phyloP scores from a whole-genome alignment of 176 grass and related monocot species.

The Musa acuminata region DNA sequence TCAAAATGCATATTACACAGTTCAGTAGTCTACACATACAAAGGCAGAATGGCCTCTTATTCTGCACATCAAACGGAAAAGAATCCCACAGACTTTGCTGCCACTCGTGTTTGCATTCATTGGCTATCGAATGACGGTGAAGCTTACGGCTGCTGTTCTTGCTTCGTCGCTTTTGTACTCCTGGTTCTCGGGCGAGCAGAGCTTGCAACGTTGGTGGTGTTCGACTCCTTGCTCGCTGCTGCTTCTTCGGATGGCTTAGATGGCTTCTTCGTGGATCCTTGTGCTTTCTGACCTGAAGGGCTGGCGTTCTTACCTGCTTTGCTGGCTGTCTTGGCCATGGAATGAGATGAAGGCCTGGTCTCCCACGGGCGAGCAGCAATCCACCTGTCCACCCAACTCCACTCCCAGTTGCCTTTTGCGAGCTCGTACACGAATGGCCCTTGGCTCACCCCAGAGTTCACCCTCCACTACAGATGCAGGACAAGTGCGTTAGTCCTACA shows the following conservation, averaged over 20 bases:
- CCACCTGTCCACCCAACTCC: slow-evolving; percentile 96
- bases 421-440: slow-evolving; percentile 71
- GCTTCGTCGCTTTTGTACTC: background rate
- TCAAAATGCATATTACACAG: slow-evolving; percentile 1
- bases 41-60: background rate
- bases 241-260: slow-evolving; percentile 31
- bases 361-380: slow-evolving; percentile 88
- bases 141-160: background rate
- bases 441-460: slow-evolving; percentile 48
- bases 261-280: slow-evolving; percentile 31
- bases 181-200: background rate
- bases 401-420: slow-evolving; percentile 73
- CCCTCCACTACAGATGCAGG: slow-evolving; percentile 62
- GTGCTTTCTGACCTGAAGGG: slow-evolving; percentile 36
- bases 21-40: background rate
- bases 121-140: background rate
- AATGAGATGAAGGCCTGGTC: slow-evolving; percentile 40
- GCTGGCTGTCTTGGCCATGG: slow-evolving; percentile 33
- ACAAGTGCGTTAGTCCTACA: background rate
- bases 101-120: background rate
- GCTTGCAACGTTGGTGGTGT: background rate
- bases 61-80: background rate
- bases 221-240: slow-evolving; percentile 18
- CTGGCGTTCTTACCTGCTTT: slow-evolving; percentile 29
- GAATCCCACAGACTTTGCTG: background rate